Conservation (phyloP, 345 rosid genomes). For the Populus simonii region DNA sequence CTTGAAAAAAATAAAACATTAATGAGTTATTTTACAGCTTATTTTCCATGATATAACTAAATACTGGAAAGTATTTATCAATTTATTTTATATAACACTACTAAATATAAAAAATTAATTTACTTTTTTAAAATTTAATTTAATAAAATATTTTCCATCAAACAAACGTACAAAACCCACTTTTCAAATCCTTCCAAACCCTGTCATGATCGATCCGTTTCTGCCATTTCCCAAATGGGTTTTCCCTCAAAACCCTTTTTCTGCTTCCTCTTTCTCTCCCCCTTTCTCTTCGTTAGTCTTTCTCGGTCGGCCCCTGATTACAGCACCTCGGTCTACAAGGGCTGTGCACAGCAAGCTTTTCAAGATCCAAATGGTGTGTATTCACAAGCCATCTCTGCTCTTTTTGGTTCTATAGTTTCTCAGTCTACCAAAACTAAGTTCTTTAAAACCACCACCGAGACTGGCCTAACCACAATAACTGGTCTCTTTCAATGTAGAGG, state of each 20-base stretch:
- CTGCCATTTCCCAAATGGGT: conserved; percentile 26
- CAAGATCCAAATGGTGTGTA: conserved; percentile 77
- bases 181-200: conserved; percentile 18
- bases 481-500: conserved; percentile 98
- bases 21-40: too few species aligned
- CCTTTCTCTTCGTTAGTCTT: conserved; percentile 31
- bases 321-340: conserved; percentile 73
- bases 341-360: conserved; percentile 72
- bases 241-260: conserved; percentile 34
- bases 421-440: conserved; percentile 79
- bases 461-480: conserved; percentile 63
- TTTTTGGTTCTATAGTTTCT: conserved; percentile 72
- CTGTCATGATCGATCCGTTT: conserved; percentile 55
- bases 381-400: conserved; percentile 84
- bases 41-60: too few species aligned
- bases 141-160: too few species aligned
- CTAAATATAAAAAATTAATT: too few species aligned
- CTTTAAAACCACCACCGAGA: conserved; percentile 75
- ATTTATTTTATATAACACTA: too few species aligned
- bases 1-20: too few species aligned
- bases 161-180: neutral
- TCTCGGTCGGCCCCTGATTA: conserved; percentile 55
- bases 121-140: too few species aligned
- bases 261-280: conserved; percentile 30
- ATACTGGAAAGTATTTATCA: too few species aligned